These are phyloP conservation scores for Teunomyces lycoperdinae DNA, from an alignment of 805 yeast species.

Conservation along the genomic window DNA sequence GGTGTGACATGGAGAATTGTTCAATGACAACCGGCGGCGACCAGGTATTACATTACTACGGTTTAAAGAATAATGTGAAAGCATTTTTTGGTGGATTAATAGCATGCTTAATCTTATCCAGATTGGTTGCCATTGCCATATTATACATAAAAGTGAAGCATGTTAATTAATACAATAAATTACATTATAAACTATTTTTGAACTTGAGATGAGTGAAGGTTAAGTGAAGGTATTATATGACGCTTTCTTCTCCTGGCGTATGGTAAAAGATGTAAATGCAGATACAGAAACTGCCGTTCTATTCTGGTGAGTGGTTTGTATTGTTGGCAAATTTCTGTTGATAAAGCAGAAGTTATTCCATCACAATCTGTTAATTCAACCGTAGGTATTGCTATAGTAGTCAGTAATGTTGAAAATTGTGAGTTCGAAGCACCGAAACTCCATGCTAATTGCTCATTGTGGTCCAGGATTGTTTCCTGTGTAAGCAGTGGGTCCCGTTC, in stretches of 20 bases:
- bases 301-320: no score
- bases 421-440: background rate
- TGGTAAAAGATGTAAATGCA: background rate
- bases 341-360: background rate
- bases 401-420: background rate
- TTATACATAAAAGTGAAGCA: constrained; percentile 26
- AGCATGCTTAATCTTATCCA: constrained; percentile 34
- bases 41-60: constrained; percentile 30
- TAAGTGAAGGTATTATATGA: background rate
- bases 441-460: background rate
- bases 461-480: background rate
- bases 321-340: no score
- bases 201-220: background rate
- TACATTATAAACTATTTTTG: background rate
- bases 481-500: background rate
- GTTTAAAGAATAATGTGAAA: constrained; percentile 23
- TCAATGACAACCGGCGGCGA: constrained; percentile 36
- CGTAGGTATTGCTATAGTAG: background rate
- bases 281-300: background rate
- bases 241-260: background rate
- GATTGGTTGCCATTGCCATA: constrained; percentile 26
- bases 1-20: constrained; percentile 18
- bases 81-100: constrained; percentile 34
- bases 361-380: background rate
- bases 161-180: background rate